phyloP scores from a whole-genome alignment of 805 yeast species.

The Starmerella apicola region DNA sequence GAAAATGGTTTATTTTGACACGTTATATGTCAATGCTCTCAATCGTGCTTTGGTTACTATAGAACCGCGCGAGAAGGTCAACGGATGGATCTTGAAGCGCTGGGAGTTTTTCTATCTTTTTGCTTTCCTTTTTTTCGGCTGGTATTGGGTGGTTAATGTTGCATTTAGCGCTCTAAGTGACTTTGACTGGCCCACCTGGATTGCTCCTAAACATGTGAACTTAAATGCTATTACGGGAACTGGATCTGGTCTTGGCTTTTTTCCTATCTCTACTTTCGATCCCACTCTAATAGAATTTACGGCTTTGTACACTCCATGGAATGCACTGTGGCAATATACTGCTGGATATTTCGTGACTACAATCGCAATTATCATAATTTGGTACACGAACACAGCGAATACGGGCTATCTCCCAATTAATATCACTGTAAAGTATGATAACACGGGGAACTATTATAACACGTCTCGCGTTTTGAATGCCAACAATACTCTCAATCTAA shows the following conservation, averaged over 20 bases:
- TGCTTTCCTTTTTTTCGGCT: conserved; percentile 34
- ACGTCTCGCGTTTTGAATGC: conserved; percentile 37
- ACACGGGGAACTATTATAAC: conserved; percentile 34
- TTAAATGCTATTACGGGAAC: conserved; percentile 40
- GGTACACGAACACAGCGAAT: conserved; percentile 40
- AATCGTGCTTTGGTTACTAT: conserved; percentile 34
- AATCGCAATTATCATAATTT: conserved; percentile 24
- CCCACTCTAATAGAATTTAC: conserved; percentile 32
- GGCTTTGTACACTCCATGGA: conserved; percentile 35
- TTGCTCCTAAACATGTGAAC: conserved; percentile 37
- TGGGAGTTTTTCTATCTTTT: conserved; percentile 37
- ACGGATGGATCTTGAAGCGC: conserved; percentile 50
- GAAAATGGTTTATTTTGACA: conserved; percentile 42
- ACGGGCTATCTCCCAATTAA: conserved; percentile 42
- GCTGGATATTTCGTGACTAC: conserved; percentile 30
- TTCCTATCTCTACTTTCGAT: conserved; percentile 43
- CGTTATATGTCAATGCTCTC: conserved; percentile 37
- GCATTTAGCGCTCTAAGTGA: conserved; percentile 48
- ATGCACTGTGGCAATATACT: conserved; percentile 26
- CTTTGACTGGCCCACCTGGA: conserved; percentile 57
- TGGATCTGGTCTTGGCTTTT: conserved; percentile 35
- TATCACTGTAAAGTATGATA: conserved; percentile 31
- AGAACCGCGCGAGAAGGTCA: conserved; percentile 24
- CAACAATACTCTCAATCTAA: conserved; percentile 32
- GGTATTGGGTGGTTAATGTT: conserved; percentile 36